Conservation (phyloP, 129 eudicot genomes). For the sunflower (Helianthus annuus) region DNA sequence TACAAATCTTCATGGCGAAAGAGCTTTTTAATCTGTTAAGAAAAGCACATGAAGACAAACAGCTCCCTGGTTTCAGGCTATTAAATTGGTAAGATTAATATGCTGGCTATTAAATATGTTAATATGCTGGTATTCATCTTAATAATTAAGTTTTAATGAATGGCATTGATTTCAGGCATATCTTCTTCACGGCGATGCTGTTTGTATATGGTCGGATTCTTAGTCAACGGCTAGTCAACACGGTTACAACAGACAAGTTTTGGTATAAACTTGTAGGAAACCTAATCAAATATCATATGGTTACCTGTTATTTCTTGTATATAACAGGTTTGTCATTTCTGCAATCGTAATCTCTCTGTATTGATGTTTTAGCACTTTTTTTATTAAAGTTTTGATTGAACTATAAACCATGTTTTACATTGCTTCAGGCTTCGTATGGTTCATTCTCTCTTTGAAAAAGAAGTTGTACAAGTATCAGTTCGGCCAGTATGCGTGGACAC, state of each 20-base stretch:
- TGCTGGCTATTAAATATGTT: neutral
- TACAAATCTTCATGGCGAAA: slow-evolving; percentile 85
- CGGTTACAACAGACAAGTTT: slow-evolving; percentile 75
- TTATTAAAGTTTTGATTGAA: neutral
- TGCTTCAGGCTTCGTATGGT: slow-evolving; percentile 85
- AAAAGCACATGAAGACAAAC: slow-evolving; percentile 70
- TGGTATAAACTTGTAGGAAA: slow-evolving; percentile 72
- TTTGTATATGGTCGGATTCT: slow-evolving; percentile 92
- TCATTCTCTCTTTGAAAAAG: slow-evolving; percentile 85
- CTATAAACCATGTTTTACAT: slow-evolving; percentile 2
- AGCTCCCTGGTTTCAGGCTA: slow-evolving; percentile 78
- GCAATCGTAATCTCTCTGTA: neutral
- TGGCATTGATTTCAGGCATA: slow-evolving; percentile 60
- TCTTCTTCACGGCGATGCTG: slow-evolving; percentile 91
- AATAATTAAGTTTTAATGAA: neutral
- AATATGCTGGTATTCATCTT: neutral
- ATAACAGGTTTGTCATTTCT: slow-evolving; percentile 63
- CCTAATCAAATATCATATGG: slow-evolving; percentile 90
- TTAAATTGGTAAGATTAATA: slow-evolving; percentile 62
- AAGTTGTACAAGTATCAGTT: slow-evolving; percentile 97
- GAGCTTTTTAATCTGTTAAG: slow-evolving; percentile 78
- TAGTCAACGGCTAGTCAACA: slow-evolving; percentile 83
- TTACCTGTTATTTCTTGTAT: slow-evolving; percentile 79
- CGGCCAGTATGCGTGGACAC: slow-evolving; percentile 96
- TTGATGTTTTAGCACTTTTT: neutral